Conservation (phyloP, 2,329 filamentous ascomycete genomes). For the Venturia carpophila region DNA sequence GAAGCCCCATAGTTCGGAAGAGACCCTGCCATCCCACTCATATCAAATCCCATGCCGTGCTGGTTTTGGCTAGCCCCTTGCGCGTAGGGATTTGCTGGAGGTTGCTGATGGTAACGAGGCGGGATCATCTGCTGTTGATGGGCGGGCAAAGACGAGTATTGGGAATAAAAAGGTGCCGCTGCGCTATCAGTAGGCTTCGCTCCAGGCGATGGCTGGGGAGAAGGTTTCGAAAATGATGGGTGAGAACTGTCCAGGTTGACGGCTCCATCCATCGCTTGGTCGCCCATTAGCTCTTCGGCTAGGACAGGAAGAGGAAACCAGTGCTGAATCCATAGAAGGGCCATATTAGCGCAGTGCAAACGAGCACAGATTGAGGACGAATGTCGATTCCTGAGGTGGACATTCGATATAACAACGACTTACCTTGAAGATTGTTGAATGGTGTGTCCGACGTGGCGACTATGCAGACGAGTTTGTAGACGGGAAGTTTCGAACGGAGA, state of each 20-base stretch:
- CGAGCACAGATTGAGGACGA: neutral
- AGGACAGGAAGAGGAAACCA: conserved; percentile 36
- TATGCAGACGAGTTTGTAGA: neutral
- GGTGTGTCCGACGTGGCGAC: neutral
- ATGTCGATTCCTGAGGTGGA: neutral
- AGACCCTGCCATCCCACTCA: conserved; percentile 31
- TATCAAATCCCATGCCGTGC: conserved; percentile 28
- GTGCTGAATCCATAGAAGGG: conserved; percentile 37
- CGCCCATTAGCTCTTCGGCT: conserved; percentile 35
- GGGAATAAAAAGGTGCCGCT: conserved; percentile 31
- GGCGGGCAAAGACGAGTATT: conserved; percentile 27
- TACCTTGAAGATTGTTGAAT: neutral
- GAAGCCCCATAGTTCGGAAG: conserved; percentile 30
- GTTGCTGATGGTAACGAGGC: neutral
- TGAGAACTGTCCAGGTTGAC: neutral
- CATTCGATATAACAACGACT: neutral
- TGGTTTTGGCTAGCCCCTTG: neutral
- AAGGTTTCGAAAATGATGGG: neutral
- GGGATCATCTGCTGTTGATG: conserved; percentile 15
- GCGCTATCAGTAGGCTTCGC: conserved; percentile 22
- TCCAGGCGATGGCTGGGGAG: conserved; percentile 6
- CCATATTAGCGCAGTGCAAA: conserved; percentile 35
- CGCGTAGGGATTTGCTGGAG: neutral
- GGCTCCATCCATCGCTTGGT: conserved; percentile 29
- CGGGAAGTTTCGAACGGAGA: neutral